These are phyloP conservation scores for Cardiospermum halicacabum DNA, from an alignment of 345 rosid species.

Conservation along the genomic window DNA sequence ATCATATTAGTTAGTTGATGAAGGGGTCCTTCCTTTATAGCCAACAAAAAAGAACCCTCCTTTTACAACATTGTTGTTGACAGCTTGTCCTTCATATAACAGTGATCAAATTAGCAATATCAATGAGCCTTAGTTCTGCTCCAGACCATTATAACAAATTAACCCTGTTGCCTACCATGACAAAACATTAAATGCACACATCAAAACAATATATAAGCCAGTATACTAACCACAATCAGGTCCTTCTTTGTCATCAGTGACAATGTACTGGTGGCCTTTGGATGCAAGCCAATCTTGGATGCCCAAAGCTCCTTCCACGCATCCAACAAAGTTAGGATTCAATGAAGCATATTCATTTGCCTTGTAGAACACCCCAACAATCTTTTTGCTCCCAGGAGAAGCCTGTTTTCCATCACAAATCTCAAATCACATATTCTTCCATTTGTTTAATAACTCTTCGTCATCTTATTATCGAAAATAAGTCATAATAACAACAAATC, in stretches of 20 bases:
- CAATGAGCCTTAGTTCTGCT: not conserved
- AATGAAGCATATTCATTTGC: constrained; percentile 64
- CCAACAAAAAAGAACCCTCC: not conserved
- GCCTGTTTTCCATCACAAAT: constrained; percentile 38
- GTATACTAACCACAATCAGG: constrained; percentile 50
- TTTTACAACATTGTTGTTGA: not conserved
- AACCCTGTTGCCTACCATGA: not conserved
- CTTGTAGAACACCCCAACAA: constrained; percentile 96
- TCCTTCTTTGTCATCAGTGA: constrained; percentile 94
- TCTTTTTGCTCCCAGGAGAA: constrained; percentile 75
- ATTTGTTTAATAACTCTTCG: not conserved
- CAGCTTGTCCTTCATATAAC: not conserved
- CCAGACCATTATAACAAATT: too few relatives aligned
- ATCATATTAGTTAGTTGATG: not conserved
- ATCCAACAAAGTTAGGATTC: constrained; percentile 81
- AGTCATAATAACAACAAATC: too few relatives aligned
- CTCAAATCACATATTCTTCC: not conserved
- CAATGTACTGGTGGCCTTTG: constrained; percentile 78
- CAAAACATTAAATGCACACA: not conserved
- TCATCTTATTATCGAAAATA: not conserved
- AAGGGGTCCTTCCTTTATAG: not conserved
- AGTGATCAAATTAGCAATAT: not conserved
- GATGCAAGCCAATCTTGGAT: constrained; percentile 77
- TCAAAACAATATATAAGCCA: not conserved
- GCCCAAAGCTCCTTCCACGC: constrained; percentile 74